Conservation (phyloP, 139 green algal genomes). For the Chlorella sorokiniana region DNA sequence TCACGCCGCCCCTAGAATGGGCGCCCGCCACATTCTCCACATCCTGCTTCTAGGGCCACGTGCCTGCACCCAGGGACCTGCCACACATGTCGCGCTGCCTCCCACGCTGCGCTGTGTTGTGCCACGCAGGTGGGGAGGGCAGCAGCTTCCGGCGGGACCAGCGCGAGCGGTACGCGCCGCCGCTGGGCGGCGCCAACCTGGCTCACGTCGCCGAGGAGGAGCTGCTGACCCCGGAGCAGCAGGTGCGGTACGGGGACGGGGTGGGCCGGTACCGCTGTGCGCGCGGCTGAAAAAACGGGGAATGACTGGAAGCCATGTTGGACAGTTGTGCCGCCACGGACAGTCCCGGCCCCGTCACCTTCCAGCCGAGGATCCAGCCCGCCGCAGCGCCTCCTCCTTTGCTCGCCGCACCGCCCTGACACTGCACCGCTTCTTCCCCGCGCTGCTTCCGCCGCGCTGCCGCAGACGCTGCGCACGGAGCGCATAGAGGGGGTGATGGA, state of each 20-base stretch:
- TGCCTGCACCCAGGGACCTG: not conserved
- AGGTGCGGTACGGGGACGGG: not conserved
- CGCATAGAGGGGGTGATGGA: constrained; percentile 6
- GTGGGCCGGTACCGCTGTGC: not conserved
- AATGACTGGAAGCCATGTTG: not conserved
- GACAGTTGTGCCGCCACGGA: not conserved
- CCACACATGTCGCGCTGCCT: too few relatives aligned
- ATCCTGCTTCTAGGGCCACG: not conserved
- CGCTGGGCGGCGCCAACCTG: constrained; percentile 17
- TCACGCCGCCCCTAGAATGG: not conserved
- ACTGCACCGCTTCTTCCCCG: too few relatives aligned
- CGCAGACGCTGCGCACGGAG: constrained; percentile 1
- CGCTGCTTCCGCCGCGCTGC: not conserved
- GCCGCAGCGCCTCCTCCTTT: too few relatives aligned
- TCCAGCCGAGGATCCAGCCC: too few relatives aligned
- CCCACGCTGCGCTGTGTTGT: not conserved
- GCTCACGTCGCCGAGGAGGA: constrained; percentile 23
- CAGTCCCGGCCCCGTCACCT: too few relatives aligned
- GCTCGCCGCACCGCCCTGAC: too few relatives aligned
- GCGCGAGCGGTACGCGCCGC: constrained; percentile 18
- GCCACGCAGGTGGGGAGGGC: not conserved
- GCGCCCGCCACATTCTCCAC: not conserved
- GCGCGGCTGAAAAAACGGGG: not conserved
- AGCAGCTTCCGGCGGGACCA: constrained; percentile 17
- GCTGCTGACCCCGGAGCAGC: constrained; percentile 5